Conservation (phyloP, 352 stramenopile genomes). For the Globisporangium recalcitrans region DNA sequence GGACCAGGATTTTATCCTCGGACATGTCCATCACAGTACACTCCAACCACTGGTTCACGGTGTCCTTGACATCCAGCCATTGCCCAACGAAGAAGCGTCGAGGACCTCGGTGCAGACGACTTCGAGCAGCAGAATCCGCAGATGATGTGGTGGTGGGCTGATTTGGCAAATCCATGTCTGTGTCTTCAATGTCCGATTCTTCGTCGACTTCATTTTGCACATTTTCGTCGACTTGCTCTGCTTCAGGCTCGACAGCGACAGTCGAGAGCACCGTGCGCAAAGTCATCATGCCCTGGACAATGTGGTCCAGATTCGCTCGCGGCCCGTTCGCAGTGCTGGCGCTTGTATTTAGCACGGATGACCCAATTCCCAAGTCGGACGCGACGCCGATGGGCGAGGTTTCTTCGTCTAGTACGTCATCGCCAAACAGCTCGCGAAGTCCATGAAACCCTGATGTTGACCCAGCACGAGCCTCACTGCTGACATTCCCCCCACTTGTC, state of each 20-base stretch:
- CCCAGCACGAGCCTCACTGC: not conserved
- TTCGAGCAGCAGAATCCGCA: not conserved
- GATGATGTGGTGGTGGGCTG: not conserved
- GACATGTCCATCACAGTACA: slow-evolving; percentile 92
- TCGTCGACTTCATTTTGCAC: not conserved
- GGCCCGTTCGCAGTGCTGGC: not conserved
- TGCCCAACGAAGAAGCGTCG: slow-evolving; percentile 88
- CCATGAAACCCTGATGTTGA: slow-evolving; percentile 24
- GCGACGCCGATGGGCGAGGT: slow-evolving; percentile 19
- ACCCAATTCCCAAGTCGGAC: slow-evolving; percentile 26
- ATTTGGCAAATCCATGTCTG: not conserved
- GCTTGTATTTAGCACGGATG: not conserved
- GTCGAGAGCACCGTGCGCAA: slow-evolving; percentile 54
- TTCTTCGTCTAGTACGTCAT: slow-evolving; percentile 24
- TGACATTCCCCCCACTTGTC: not conserved
- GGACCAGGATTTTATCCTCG: slow-evolving; percentile 86
- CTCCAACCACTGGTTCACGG: slow-evolving; percentile 98
- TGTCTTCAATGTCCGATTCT: not conserved
- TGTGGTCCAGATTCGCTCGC: slow-evolving; percentile 41
- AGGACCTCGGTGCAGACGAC: slow-evolving; percentile 22
- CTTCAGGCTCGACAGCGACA: not conserved
- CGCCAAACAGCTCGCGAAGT: slow-evolving; percentile 31
- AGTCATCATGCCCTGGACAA: slow-evolving; percentile 50
- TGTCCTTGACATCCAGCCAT: slow-evolving; percentile 97
- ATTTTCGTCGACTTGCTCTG: not conserved